Conservation (phyloP, 306 rosid species). For the Sicyos edulis region DNA sequence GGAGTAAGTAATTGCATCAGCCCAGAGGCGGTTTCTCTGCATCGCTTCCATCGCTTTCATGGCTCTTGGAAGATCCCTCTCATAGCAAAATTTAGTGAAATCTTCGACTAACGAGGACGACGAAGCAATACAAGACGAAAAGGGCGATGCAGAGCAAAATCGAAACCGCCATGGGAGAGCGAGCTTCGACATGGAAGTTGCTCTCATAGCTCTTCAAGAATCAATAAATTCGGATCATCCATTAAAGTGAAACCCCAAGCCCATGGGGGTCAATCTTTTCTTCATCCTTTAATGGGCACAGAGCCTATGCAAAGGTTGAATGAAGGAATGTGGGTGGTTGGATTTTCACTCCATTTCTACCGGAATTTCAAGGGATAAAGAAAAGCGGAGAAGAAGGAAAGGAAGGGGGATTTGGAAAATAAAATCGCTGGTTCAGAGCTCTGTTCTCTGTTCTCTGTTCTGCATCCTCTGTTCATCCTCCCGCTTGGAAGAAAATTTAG, state of each 20-base stretch:
- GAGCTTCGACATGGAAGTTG: slow-evolving; percentile 33
- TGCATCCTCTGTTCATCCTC: too few relatives aligned
- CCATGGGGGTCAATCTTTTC: background rate
- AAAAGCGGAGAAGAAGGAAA: too few relatives aligned
- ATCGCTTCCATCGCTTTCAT: slow-evolving; percentile 63
- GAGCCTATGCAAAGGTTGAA: background rate
- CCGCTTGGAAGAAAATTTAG: too few relatives aligned
- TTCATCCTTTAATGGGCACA: background rate
- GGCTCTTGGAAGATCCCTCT: slow-evolving; percentile 62
- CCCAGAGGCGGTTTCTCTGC: slow-evolving; percentile 44
- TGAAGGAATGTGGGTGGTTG: background rate
- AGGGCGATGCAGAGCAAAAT: slow-evolving; percentile 18
- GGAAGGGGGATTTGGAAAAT: slow-evolving; percentile 25
- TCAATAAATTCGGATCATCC: background rate
- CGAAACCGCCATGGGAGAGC: slow-evolving; percentile 25
- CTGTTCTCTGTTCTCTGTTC: too few relatives aligned
- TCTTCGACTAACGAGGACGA: slow-evolving; percentile 33
- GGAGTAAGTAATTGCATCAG: slow-evolving; percentile 57
- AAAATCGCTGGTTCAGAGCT: slow-evolving; percentile 77
- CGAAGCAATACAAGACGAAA: background rate
- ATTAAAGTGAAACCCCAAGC: background rate
- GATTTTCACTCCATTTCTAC: background rate
- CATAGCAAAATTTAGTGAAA: slow-evolving; percentile 45
- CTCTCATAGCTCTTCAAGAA: slow-evolving; percentile 15
- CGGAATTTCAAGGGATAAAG: too few relatives aligned